Conservation (phyloP, 306 rosid species). For the Prinsepia uniflora region DNA sequence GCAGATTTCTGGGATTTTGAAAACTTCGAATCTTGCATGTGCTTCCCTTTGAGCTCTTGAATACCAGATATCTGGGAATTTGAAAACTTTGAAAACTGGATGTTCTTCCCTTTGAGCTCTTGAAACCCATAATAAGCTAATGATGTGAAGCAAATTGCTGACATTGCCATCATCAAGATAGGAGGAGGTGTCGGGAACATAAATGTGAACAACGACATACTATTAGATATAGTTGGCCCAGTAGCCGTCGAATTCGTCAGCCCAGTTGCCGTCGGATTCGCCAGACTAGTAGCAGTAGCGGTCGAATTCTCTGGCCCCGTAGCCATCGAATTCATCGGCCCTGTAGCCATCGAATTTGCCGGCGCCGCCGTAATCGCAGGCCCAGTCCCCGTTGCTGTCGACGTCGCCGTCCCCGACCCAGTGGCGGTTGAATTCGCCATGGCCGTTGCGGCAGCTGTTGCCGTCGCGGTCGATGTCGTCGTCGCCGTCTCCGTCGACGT, state of each 20-base stretch:
- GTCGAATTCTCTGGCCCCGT: too few relatives aligned
- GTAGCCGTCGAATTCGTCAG: too few relatives aligned
- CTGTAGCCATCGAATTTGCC: too few relatives aligned
- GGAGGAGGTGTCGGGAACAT: conserved; percentile 53
- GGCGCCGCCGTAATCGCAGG: too few relatives aligned
- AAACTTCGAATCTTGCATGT: conserved; percentile 71
- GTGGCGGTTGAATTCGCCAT: too few relatives aligned
- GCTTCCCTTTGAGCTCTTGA: conserved; percentile 49
- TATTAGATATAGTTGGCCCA: not conserved
- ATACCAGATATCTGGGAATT: conserved; percentile 17
- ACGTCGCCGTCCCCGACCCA: too few relatives aligned
- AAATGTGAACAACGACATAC: conserved; percentile 21
- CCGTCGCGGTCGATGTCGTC: too few relatives aligned
- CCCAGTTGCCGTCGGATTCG: too few relatives aligned
- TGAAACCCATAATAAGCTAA: conserved; percentile 31
- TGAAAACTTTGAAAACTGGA: conserved; percentile 67
- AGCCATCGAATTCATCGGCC: too few relatives aligned
- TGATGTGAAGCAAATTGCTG: conserved; percentile 33
- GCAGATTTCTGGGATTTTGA: conserved; percentile 19
- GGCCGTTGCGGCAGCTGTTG: too few relatives aligned
- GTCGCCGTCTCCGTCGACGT: not conserved
- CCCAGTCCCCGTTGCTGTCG: too few relatives aligned
- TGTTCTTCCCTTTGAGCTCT: conserved; percentile 54
- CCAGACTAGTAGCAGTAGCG: too few relatives aligned
- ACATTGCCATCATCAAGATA: conserved; percentile 39